phyloP scores from a whole-genome alignment of 2,329 filamentous ascomycete genomes.

The Cladobotryum protrusum region DNA sequence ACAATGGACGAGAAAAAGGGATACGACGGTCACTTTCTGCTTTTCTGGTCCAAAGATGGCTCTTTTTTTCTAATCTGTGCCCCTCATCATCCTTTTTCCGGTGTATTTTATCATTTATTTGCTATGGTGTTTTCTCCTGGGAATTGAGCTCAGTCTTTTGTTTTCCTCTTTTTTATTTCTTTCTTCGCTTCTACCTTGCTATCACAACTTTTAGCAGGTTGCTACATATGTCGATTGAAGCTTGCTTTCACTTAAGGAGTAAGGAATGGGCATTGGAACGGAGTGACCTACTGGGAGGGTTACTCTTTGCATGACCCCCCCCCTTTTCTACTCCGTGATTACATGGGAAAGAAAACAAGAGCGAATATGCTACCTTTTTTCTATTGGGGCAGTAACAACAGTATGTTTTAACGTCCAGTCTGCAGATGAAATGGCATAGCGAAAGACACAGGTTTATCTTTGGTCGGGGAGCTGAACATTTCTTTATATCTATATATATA shows the following conservation, averaged over 20 bases:
- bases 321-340: too few relatives aligned
- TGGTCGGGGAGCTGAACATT: background rate
- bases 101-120: slow-evolving; percentile 18
- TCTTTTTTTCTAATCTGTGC: slow-evolving; percentile 1
- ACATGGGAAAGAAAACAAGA: too few relatives aligned
- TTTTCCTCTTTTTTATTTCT: background rate
- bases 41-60: background rate
- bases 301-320: too few relatives aligned
- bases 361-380: background rate
- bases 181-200: background rate
- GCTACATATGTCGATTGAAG: background rate
- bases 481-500: background rate
- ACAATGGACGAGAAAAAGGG: slow-evolving; percentile 11
- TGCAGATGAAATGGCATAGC: slow-evolving; percentile 9
- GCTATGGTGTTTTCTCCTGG: background rate
- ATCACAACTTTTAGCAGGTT: background rate
- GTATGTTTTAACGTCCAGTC: background rate
- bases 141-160: background rate
- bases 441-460: slow-evolving; percentile 7
- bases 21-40: slow-evolving; percentile 2
- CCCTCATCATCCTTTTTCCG: slow-evolving; percentile 7
- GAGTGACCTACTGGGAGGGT: too few relatives aligned
- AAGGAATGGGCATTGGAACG: too few relatives aligned
- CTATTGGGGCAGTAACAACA: slow-evolving; percentile 6
- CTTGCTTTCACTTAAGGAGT: background rate